Evolutionary conservation across 805 yeast genomes (phyloP).

Genomic region (Clavispora fructus): DNA sequence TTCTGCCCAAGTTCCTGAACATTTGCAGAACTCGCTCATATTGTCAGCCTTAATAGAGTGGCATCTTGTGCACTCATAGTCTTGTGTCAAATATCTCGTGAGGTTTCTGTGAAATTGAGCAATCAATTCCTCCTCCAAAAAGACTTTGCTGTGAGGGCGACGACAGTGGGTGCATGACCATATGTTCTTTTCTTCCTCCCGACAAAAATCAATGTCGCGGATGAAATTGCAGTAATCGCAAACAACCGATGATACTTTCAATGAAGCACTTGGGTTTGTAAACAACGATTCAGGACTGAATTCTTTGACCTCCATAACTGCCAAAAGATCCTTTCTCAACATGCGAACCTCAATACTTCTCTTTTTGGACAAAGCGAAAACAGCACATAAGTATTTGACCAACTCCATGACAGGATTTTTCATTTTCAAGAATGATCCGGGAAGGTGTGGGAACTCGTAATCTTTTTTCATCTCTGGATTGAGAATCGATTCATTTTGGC

Average conservation of each 20-base stretch:
- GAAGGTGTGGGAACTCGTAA: conserved; percentile 67
- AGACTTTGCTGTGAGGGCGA: conserved; percentile 56
- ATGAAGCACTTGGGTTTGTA: conserved; percentile 66
- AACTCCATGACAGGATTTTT: conserved; percentile 76
- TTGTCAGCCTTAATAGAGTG: conserved; percentile 58
- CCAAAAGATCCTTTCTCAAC: conserved; percentile 68
- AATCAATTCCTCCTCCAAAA: conserved; percentile 75
- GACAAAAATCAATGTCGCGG: conserved; percentile 78
- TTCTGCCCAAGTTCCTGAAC: conserved; percentile 83
- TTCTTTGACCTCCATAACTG: conserved; percentile 74
- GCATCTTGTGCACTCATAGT: conserved; percentile 76
- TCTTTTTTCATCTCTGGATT: conserved; percentile 59
- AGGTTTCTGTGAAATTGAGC: conserved; percentile 53
- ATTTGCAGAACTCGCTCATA: conserved; percentile 69
- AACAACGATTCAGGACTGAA: conserved; percentile 74
- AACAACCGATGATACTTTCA: conserved; percentile 60
- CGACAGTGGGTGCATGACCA: conserved; percentile 69
- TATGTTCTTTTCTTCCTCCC: conserved; percentile 47
- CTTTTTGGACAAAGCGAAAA: conserved; percentile 59
- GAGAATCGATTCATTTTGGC: conserved; percentile 68
- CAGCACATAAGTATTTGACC: conserved; percentile 69
- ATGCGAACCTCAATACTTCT: conserved; percentile 68
- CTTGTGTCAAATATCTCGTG: conserved; percentile 70
- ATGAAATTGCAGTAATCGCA: conserved; percentile 77
- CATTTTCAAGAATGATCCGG: conserved; percentile 62